A percentile compares a stretch with the other conserved stretches of the same genome.
Conservation (phyloP, 441 rosid genomes). For the Syzygium malaccense region DNA sequence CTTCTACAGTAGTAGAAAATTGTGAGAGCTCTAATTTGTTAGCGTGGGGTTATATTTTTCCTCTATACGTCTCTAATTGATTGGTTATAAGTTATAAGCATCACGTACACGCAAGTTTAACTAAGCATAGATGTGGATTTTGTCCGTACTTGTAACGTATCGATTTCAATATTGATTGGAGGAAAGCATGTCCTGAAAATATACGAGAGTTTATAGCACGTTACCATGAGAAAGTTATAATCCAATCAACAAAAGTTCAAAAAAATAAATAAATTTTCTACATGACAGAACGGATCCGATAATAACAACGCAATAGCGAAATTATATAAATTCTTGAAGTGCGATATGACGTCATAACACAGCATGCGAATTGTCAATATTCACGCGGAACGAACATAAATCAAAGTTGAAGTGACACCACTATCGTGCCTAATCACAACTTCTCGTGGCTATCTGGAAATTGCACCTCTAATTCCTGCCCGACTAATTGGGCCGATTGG, state of each 20-base stretch:
- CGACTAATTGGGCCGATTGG: not conserved
- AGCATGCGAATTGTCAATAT: not conserved
- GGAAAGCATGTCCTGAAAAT: not conserved
- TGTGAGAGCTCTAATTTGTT: not conserved
- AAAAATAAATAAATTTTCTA: too few relatives aligned
- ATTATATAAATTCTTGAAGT: not conserved
- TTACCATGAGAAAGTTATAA: not conserved
- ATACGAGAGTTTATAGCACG: not conserved
- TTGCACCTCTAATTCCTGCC: not conserved
- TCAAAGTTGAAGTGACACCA: not conserved
- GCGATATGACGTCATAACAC: not conserved
- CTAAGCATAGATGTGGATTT: not conserved
- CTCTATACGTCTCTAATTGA: not conserved
- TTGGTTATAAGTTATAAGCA: not conserved
- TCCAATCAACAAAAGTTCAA: not conserved
- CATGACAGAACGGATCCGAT: accelerated
- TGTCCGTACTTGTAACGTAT: not conserved
- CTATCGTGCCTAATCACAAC: not conserved
- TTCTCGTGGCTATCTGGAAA: not conserved
- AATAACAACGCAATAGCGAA: not conserved
- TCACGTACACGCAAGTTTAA: not conserved
- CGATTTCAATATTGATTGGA: not conserved
- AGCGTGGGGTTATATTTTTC: not conserved
- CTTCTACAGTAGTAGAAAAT: not conserved
- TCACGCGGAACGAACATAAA: not conserved